Evolutionary conservation across 2,329 filamentous ascomycete species (phyloP).

Genomic region (Botryotinia convoluta): DNA sequence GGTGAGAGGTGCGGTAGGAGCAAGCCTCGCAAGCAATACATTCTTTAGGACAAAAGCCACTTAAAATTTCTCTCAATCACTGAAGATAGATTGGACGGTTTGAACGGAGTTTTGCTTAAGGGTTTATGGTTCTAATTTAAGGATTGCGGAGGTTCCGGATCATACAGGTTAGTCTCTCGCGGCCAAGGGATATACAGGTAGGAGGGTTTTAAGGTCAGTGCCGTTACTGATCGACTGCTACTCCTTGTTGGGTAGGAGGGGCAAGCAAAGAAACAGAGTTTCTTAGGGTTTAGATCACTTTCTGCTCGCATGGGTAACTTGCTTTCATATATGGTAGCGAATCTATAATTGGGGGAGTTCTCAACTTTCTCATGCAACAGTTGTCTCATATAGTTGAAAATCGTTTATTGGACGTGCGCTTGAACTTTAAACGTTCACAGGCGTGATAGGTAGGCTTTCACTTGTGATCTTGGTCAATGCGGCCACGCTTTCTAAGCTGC

Average conservation of each 20-base stretch:
- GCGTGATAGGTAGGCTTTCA: not conserved
- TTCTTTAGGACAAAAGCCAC: not conserved
- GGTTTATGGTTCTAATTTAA: not conserved
- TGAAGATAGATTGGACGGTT: not conserved
- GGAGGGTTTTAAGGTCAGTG: not conserved
- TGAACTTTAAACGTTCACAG: slow-evolving; percentile 12
- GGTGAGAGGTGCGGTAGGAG: not conserved
- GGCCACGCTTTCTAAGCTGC: not conserved
- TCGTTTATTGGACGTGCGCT: slow-evolving; percentile 10
- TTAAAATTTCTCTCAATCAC: not conserved
- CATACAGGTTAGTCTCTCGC: not conserved
- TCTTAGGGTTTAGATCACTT: not conserved
- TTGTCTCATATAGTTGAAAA: not conserved
- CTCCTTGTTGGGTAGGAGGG: not conserved
- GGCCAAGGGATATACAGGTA: not conserved
- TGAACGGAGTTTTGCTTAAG: not conserved
- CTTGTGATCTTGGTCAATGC: not conserved
- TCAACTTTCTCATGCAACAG: slow-evolving; percentile 2
- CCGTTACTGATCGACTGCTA: not conserved
- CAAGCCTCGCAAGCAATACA: not conserved
- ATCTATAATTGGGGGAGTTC: not conserved
- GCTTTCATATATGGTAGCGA: slow-evolving; percentile 5
- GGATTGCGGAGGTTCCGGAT: slow-evolving; percentile 4
- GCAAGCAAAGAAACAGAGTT: slow-evolving; percentile 5
- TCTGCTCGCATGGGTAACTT: not conserved